Conservation (phyloP, 768 basidiomycete genomes). For the Suillus bovinus region DNA sequence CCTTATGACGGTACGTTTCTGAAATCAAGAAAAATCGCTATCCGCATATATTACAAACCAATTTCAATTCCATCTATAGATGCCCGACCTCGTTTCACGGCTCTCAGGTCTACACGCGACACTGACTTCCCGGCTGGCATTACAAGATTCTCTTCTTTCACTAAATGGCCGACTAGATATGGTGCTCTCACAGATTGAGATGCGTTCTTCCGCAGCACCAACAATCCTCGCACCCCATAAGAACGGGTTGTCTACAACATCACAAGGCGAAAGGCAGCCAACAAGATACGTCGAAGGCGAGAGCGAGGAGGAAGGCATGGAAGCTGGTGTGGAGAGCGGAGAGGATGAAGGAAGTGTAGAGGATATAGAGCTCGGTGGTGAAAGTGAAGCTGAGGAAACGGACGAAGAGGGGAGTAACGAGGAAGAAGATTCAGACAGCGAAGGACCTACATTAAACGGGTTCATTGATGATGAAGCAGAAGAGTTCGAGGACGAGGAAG, state of each 20-base stretch:
- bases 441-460: constrained; percentile 43
- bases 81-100: constrained; percentile 88
- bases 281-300: constrained; percentile 78
- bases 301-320: constrained; percentile 60
- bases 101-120: constrained; percentile 84
- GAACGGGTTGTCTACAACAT: constrained; percentile 32
- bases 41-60: background rate
- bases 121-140: constrained; percentile 71
- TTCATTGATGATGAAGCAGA: constrained; percentile 68
- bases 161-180: constrained; percentile 91
- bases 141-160: constrained; percentile 83
- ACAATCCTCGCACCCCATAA: constrained; percentile 49
- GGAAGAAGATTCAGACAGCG: constrained; percentile 41
- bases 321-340: constrained; percentile 58
- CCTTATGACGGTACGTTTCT: constrained; percentile 84
- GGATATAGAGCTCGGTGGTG: constrained; percentile 72
- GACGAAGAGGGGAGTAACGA: constrained; percentile 45
- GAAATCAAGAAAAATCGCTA: background rate
- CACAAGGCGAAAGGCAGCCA: constrained; percentile 41
- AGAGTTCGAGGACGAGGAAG: constrained; percentile 52
- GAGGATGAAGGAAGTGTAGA: constrained; percentile 77
- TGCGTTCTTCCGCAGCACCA: constrained; percentile 75
- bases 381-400: constrained; percentile 53
- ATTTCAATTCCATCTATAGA: constrained; percentile 45
- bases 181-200: constrained; percentile 90